phyloP scores from a whole-genome alignment of 306 rosid genomes.

The Prunus fruticosa region DNA sequence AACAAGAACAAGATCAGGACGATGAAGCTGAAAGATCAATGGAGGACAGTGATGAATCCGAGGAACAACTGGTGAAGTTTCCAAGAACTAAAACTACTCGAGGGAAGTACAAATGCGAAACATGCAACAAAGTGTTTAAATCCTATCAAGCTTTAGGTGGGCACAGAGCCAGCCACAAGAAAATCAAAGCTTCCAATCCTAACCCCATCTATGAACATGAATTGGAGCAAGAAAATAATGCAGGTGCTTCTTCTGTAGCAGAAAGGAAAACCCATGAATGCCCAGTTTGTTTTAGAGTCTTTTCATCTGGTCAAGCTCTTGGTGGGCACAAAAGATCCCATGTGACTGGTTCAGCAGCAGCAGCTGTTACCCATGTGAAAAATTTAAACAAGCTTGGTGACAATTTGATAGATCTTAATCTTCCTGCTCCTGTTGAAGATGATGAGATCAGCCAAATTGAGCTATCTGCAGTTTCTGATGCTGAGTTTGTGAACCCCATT shows the following conservation, averaged over 20 bases:
- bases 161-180: conserved; percentile 95
- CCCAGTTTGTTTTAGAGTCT: conserved; percentile 77
- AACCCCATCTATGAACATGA: conserved; percentile 15
- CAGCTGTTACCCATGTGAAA: neutral
- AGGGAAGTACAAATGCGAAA: conserved; percentile 83
- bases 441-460: conserved; percentile 63
- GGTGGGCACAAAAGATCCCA: conserved; percentile 99
- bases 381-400: conserved; percentile 29
- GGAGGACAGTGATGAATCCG: conserved; percentile 54
- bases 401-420: conserved; percentile 79
- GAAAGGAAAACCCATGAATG: conserved; percentile 72
- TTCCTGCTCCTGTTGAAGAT: conserved; percentile 80
- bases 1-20: neutral
- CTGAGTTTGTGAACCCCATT: conserved; percentile 55
- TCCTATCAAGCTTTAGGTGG: conserved; percentile 95
- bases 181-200: conserved; percentile 34
- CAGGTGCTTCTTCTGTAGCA: conserved; percentile 9
- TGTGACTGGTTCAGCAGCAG: conserved; percentile 37
- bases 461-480: conserved; percentile 79
- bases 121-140: conserved; percentile 73
- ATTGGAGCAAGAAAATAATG: conserved; percentile 18
- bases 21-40: conserved; percentile 30
- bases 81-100: conserved; percentile 20
- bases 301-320: conserved; percentile 88
- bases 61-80: conserved; percentile 33